Percentiles rank a stretch among this genome's conserved stretches.
phyloP scores from a whole-genome alignment of 441 rosid species.

The Iberis amara region DNA sequence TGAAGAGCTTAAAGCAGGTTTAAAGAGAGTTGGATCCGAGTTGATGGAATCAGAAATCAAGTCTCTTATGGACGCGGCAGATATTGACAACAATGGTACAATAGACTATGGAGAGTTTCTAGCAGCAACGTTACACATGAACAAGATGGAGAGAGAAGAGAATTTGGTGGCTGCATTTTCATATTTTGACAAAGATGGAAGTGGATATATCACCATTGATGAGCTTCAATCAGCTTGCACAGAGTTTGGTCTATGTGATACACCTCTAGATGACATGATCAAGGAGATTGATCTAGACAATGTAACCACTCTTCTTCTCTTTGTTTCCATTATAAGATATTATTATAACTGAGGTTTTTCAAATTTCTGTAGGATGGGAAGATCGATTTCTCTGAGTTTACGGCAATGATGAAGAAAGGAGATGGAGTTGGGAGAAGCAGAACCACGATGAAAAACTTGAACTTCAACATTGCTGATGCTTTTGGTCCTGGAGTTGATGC shows the following conservation, averaged over 20 bases:
- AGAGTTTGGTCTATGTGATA: constrained; percentile 66
- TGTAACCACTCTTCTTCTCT: constrained; percentile 32
- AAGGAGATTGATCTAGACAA: constrained; percentile 75
- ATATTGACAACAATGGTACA: constrained; percentile 72
- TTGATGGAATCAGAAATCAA: too few relatives aligned
- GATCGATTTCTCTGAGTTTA: constrained; percentile 37
- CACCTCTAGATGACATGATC: constrained; percentile 66
- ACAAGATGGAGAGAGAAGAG: constrained; percentile 78
- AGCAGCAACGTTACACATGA: constrained; percentile 77
- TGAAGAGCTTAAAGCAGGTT: constrained; percentile 61
- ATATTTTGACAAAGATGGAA: constrained; percentile 72
- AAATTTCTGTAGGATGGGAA: constrained; percentile 20
- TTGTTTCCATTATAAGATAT: too few relatives aligned
- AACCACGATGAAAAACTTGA: constrained; percentile 54
- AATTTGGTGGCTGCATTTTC: constrained; percentile 69
- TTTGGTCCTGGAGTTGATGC: too few relatives aligned
- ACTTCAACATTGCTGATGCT: constrained; percentile 57
- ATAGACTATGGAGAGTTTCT: constrained; percentile 79
- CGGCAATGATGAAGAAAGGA: constrained; percentile 75
- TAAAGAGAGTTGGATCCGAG: too few relatives aligned
- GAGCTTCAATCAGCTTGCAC: constrained; percentile 81
- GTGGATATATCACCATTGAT: constrained; percentile 70
- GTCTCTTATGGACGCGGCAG: too few relatives aligned
- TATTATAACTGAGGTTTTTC: too few relatives aligned
- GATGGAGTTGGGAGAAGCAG: constrained; percentile 53